A percentile compares a stretch with the other conserved stretches of the same genome.
Conservation (phyloP, 139 green algal species). For the Coccomyxa sp. region DNA sequence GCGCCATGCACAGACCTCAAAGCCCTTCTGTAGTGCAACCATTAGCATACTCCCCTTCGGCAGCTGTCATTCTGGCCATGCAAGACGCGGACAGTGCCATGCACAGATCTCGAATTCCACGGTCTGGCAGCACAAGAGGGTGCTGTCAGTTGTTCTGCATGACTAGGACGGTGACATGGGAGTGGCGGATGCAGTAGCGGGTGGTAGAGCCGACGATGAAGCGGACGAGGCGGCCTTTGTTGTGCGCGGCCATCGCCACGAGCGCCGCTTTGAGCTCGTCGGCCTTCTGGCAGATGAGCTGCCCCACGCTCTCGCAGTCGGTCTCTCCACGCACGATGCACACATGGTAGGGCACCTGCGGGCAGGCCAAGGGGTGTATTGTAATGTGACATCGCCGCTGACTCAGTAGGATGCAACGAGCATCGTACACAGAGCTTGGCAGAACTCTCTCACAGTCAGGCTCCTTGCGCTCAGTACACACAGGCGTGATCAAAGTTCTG, state of each 20-base stretch:
- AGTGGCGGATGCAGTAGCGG: slow-evolving; percentile 6
- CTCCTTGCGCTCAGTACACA: slow-evolving; percentile 11
- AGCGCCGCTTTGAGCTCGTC: slow-evolving; percentile 13
- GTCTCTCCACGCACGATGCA: neutral
- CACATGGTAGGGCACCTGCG: slow-evolving; percentile 1
- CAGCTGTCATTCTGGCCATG: too few relatives aligned
- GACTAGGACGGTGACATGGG: slow-evolving; percentile 1
- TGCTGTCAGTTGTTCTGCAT: neutral
- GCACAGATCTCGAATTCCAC: neutral
- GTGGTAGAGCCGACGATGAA: slow-evolving; percentile 19
- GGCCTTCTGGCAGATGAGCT: slow-evolving; percentile 17
- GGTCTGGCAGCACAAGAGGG: neutral
- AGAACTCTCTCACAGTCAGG: neutral
- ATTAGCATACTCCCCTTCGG: too few relatives aligned
- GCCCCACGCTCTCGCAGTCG: slow-evolving; percentile 18
- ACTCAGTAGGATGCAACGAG: neutral
- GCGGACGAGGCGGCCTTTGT: slow-evolving; percentile 14
- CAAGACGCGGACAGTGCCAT: too few relatives aligned
- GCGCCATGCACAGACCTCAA: neutral
- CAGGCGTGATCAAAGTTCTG: too few relatives aligned
- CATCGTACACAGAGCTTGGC: neutral
- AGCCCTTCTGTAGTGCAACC: neutral
- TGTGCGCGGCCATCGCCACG: slow-evolving; percentile 19
- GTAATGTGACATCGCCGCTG: neutral
- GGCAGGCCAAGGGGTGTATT: neutral